Evolutionary conservation across 805 yeast species (phyloP).

Genomic region (Candida yuanshanica): DNA sequence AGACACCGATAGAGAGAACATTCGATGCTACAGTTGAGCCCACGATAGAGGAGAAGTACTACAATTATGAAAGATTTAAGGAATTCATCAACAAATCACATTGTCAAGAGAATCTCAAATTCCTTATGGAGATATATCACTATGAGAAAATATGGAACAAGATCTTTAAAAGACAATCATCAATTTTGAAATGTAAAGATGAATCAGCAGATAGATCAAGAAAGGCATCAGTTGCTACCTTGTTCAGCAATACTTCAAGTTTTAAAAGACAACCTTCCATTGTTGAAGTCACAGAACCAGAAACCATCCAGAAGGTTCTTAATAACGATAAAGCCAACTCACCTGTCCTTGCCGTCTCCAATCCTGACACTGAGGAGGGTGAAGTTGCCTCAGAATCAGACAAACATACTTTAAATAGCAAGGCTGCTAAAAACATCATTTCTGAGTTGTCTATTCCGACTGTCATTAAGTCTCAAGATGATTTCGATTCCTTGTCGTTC

Average conservation of each 20-base stretch:
- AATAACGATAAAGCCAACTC: not conserved
- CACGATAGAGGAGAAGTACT: slow-evolving; percentile 4
- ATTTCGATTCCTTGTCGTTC: slow-evolving; percentile 19
- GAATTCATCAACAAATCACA: slow-evolving; percentile 33
- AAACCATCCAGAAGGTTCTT: not conserved
- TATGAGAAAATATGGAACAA: slow-evolving; percentile 40
- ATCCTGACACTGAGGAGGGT: not conserved
- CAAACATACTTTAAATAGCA: slow-evolving; percentile 8
- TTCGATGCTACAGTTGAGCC: not conserved
- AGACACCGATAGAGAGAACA: not conserved
- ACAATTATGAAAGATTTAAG: slow-evolving; percentile 25
- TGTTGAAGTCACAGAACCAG: slow-evolving; percentile 12
- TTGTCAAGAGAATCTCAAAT: slow-evolving; percentile 40
- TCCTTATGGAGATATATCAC: slow-evolving; percentile 38
- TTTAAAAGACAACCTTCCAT: slow-evolving; percentile 18
- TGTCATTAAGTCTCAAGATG: slow-evolving; percentile 13
- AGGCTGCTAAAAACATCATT: slow-evolving; percentile 10
- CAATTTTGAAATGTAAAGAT: slow-evolving; percentile 27
- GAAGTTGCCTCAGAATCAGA: not conserved
- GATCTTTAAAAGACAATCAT: slow-evolving; percentile 26
- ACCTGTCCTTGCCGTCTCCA: not conserved
- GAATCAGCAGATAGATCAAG: slow-evolving; percentile 12
- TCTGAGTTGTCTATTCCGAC: slow-evolving; percentile 13
- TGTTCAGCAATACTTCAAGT: slow-evolving; percentile 13
- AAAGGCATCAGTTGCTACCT: slow-evolving; percentile 18